These are phyloP conservation scores for Rubus parviflorus DNA, from an alignment of 306 rosid species.

Conservation along the genomic window DNA sequence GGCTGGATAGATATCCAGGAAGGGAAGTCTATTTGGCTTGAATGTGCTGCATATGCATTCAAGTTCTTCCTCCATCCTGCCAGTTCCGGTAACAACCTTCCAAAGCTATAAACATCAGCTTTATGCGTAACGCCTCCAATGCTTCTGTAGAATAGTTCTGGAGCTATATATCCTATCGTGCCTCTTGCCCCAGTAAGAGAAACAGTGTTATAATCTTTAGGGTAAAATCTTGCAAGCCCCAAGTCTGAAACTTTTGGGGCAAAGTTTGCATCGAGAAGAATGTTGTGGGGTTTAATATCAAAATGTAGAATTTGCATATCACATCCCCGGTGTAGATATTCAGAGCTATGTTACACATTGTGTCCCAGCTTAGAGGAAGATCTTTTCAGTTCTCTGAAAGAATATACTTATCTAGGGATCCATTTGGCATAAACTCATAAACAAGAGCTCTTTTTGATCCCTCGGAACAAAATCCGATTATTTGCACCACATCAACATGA, in stretches of 20 bases:
- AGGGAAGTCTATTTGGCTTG: slow-evolving; percentile 23
- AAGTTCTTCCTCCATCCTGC: slow-evolving; percentile 6
- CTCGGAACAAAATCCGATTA: slow-evolving; percentile 3
- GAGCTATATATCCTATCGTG: slow-evolving; percentile 19
- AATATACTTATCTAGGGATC: slow-evolving; percentile 9
- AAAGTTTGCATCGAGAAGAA: slow-evolving; percentile 7
- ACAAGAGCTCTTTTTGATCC: slow-evolving; percentile 11
- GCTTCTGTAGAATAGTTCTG: slow-evolving; percentile 13
- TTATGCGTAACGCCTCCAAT: slow-evolving; percentile 6
- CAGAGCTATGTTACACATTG: slow-evolving; percentile 6
- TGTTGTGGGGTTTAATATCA: slow-evolving; percentile 23
- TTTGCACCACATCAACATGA: slow-evolving; percentile 7
- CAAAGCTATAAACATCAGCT: slow-evolving; percentile 19
- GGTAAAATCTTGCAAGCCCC: slow-evolving; percentile 13
- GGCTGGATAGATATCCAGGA: not conserved
- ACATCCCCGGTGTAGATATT: slow-evolving; percentile 23
- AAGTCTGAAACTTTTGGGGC: slow-evolving; percentile 14
- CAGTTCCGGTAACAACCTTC: slow-evolving; percentile 14
- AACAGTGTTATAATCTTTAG: not conserved
- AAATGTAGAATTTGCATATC: slow-evolving; percentile 18
- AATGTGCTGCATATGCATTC: not conserved
- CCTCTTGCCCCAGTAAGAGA: not conserved
- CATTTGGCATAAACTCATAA: slow-evolving; percentile 19
- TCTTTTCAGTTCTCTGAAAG: not conserved
- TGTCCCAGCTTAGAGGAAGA: not conserved